Percentiles rank a stretch among this genome's conserved stretches.
These are phyloP conservation scores for Cryptosporidium parvum DNA, from an alignment of 169 alveolate species.

Conservation along the genomic window DNA sequence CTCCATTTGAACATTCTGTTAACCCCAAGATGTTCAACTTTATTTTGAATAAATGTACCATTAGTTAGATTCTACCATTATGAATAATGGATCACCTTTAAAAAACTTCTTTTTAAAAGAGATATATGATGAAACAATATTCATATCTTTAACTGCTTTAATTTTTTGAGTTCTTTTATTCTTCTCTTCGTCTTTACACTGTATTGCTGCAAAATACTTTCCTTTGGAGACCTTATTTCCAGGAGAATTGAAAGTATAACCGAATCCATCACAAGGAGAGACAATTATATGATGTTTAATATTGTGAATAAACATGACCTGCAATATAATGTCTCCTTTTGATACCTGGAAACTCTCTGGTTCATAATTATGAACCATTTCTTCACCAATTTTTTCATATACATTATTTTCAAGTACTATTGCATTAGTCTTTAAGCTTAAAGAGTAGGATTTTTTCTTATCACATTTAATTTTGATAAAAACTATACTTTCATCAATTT, in stretches of 20 bases:
- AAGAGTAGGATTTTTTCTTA: not conserved
- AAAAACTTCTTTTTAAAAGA: slow-evolving; percentile 30
- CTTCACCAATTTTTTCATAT: not conserved
- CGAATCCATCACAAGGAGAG: slow-evolving; percentile 60
- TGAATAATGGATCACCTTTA: slow-evolving; percentile 55
- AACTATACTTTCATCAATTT: not conserved
- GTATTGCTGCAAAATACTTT: slow-evolving; percentile 59
- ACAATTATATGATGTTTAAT: slow-evolving; percentile 35
- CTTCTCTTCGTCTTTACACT: slow-evolving; percentile 46
- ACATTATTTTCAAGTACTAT: slow-evolving; percentile 25
- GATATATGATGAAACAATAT: slow-evolving; percentile 41
- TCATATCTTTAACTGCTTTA: slow-evolving; percentile 42
- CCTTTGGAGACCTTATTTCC: slow-evolving; percentile 45
- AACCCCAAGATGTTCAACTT: slow-evolving; percentile 66
- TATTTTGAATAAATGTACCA: not conserved
- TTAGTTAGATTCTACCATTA: slow-evolving; percentile 36
- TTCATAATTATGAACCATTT: not conserved
- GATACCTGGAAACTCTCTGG: slow-evolving; percentile 12
- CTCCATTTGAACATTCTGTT: slow-evolving; percentile 47
- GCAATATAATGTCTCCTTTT: slow-evolving; percentile 26
- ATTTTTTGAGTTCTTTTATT: slow-evolving; percentile 44
- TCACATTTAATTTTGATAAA: slow-evolving; percentile 23
- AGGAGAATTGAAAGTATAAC: slow-evolving; percentile 49
- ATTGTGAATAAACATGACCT: slow-evolving; percentile 51
- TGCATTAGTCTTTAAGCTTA: not conserved